A percentile compares a stretch with the other conserved stretches of the same genome.
Evolutionary conservation across 2,329 filamentous ascomycete species (phyloP).

Genomic region (Didymella sp.): DNA sequence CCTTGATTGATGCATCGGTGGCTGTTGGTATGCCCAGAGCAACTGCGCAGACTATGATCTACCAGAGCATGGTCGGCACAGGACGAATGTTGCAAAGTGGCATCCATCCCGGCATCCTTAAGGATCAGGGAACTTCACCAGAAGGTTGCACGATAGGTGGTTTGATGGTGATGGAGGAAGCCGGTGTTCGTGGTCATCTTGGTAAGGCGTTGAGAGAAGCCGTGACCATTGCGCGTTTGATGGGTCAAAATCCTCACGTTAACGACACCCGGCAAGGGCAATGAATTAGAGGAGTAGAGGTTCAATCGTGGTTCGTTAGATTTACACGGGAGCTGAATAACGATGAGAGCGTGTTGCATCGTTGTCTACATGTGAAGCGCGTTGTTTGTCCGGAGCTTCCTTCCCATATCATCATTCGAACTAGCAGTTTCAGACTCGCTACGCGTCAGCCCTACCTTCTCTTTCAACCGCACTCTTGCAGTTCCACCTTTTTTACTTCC

Average conservation of each 20-base stretch:
- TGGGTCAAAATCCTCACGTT: constrained; percentile 51
- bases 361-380: neutral
- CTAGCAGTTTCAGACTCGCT: neutral
- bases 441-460: neutral
- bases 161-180: constrained; percentile 45
- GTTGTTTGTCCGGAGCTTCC: neutral
- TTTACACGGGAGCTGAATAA: too few species aligned
- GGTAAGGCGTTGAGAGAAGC: constrained; percentile 55
- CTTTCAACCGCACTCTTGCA: neutral
- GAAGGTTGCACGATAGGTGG: constrained; percentile 47
- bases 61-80: constrained; percentile 43
- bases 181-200: constrained; percentile 35
- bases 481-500: neutral
- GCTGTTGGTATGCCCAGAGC: constrained; percentile 37
- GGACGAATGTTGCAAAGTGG: constrained; percentile 42
- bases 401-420: neutral
- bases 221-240: constrained; percentile 55
- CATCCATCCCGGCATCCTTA: constrained; percentile 36
- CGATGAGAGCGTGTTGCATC: neutral
- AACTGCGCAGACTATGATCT: constrained; percentile 39
- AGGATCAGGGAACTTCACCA: constrained; percentile 40
- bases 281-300: neutral
- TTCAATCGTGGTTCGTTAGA: too few species aligned
- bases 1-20: constrained; percentile 41
- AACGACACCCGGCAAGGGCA: constrained; percentile 51